These are phyloP conservation scores for Penicillium sp. DNA, from an alignment of 2,329 filamentous ascomycete genomes.

Conservation along the genomic window DNA sequence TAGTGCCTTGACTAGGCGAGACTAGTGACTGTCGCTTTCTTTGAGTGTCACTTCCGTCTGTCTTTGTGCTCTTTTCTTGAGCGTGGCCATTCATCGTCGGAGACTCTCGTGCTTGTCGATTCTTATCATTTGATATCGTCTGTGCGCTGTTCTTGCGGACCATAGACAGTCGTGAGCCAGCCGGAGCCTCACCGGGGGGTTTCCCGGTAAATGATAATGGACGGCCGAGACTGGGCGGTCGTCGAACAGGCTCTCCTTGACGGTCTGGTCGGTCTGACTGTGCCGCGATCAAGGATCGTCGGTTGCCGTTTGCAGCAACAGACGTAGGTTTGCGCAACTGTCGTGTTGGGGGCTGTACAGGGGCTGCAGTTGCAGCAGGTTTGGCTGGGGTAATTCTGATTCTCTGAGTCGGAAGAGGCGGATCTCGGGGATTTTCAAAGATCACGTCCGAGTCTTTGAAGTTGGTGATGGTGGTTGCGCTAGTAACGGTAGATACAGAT, in stretches of 20 bases:
- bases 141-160: slow-evolving; percentile 1
- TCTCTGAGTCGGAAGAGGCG: slow-evolving; percentile 18
- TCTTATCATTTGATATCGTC: background rate
- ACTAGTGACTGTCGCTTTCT: slow-evolving; percentile 7
- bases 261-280: slow-evolving; percentile 12
- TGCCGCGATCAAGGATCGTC: slow-evolving; percentile 22
- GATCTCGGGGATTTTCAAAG: slow-evolving; percentile 19
- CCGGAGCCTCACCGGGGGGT: slow-evolving; percentile 20
- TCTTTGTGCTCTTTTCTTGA: background rate
- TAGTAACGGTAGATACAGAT: slow-evolving; percentile 18
- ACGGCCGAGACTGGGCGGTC: slow-evolving; percentile 4
- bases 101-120: background rate
- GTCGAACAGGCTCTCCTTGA: slow-evolving; percentile 2
- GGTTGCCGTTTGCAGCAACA: slow-evolving; percentile 16
- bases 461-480: background rate
- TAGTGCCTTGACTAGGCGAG: background rate
- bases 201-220: slow-evolving; percentile 1
- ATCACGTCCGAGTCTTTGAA: slow-evolving; percentile 19
- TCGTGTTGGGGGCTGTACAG: slow-evolving; percentile 12
- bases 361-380: background rate
- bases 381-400: slow-evolving; percentile 18
- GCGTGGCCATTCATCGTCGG: background rate
- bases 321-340: slow-evolving; percentile 17
- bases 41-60: background rate
- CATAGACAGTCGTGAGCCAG: slow-evolving; percentile 18